Base-by-base conservation (phyloP, 805 yeast species). In the Candida hungchunana region DNA sequence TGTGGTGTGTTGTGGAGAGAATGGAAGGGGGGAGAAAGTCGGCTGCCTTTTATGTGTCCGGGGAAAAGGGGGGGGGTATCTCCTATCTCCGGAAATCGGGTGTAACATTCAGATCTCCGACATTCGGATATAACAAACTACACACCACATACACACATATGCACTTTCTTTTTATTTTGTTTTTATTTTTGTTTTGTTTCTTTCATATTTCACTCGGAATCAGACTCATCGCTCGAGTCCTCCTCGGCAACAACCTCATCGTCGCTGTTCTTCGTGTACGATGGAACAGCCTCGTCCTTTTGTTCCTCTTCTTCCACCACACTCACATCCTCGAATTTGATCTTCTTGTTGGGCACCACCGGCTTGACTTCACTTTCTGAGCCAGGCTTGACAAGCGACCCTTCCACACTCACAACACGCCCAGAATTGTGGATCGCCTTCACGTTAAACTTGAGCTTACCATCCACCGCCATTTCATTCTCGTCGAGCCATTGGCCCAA, bases 401-500 rank as follows among this genome's bases (percentile, higher is more conserved):
- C 97, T 43, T 88, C 94, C 11, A 90, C 72, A 8, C 94, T 81
- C 12, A 89, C 78, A 37, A 86, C 81, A 59, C 79, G 82, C 7
- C 96, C 95, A 6, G 89, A 74, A 11, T 81, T 75, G 39, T 75
- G 81, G 36, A 90, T 69, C 18, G 78, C 68, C 55, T 80, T 83
- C 28, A 90, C 76, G 3, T 79, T 76, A 59, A 93, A 88, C 48
- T 69, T 70, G 33, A 90, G 60, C 59, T 86, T 87, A 4, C 96
- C 97, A 47, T 83, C 96, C 14, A 93, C 67, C 36, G 80, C 77
- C 29, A 72, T 66, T 11, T 82, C 95, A 38, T 75, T 66, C 28
- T 68, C 82, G 57, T 90, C 96, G 10, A 68, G 68, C 98, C 98
- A 90, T 57, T 83, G 75, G 2, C 98, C 98, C 46, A 84, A 66